Base-by-base conservation (phyloP, 192 early-diverging fungal genomes). In the Coemansia sp. region DNA sequence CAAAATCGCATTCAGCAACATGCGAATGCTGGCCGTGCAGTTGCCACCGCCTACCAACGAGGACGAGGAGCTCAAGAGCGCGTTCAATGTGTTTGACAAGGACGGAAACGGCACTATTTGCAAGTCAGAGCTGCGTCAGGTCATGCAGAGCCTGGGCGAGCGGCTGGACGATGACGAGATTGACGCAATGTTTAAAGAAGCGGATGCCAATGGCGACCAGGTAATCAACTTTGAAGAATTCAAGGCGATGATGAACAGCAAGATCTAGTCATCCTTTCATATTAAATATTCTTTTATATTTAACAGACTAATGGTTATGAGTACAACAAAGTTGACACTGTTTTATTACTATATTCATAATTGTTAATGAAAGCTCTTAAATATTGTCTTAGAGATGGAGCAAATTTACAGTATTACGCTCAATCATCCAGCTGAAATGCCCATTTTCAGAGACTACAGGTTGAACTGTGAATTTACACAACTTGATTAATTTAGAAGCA, bases 161-260 rank as follows among this genome's bases (percentile, higher is more conserved):
- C 78, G 82, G 19, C 67, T 90, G 12, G 83, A 84, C 2, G 85
- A 89, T 29, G 81, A 88, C 54, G 90, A 94, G 63, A 57, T 92
- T 8, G 81, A 90, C 57, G 88, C 87, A 39, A 93, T 94, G 93
- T 88, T 94, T 50, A 79, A 82, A 35, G 88, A 88, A 66, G 90
- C 89, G 5, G 90, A 94, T 61, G 56, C 73, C 24, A 86, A 94
- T 65, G 85, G 84, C 0, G 89, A 90, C 67, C 84, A 86, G 14
- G 79, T 76, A 27, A 76, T 91, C 32, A 77, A 72, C 32, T 82
- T 83, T 62, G 79, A 88, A 5, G 83, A 87, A 65, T 90, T 90
- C 70, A 73, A 76, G 45, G 39, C 62, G 17, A 79, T 90, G 29
- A 88, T 89, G 88, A 74, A 60, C 5, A 38, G 58, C 41, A 59